Base-by-base conservation (phyloP, 1,284 basidiomycete genomes). In the Cryptococcus sp. region DNA sequence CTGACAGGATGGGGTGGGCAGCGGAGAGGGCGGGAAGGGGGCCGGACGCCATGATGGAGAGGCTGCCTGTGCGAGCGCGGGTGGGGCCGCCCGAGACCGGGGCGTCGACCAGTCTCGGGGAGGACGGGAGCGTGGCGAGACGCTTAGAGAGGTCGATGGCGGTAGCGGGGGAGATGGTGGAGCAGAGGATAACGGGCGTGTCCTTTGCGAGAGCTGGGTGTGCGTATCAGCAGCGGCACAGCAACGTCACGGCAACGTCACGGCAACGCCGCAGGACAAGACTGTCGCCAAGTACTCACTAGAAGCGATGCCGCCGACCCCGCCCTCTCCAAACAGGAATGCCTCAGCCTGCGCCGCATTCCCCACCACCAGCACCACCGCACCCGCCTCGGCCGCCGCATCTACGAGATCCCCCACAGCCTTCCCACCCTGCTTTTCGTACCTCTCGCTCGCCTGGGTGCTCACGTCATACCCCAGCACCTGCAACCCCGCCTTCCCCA, bases 31-130 rank as follows among this genome's bases (percentile, higher is more conserved):
- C 68, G 5, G 42, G 20, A 2, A 50, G 47, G 0, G 60, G 33
- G 7, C 72, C 72, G 5, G 72, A 72, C 11, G 69, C 73, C 65
- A 75, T 72, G 46, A 76, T 70, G 8, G 69, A 64, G 16, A 77
- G 59, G 37, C 71, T 70, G 12, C 74, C 75, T 12, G 47, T 56
- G 0, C 61, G 62, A 11, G 74, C 70, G 21, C 71, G 61, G 1
- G 53, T 52, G 1, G 69, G 67, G 23, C 75, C 74, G 7, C 75
- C 75, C 2, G 74, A 73, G 4, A 73, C 63, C 9, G 75, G 75
- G 2, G 72, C 72, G 52, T 77, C 75, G 44, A 77, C 60, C 1
- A 77, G 60, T 28, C 57, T 56, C 4, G 70, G 57, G 37, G 68
- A 66, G 20, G 59, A 54, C 16, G 55, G 45, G 1, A 48, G 54